Evolutionary conservation across 306 rosid genomes (phyloP).

Genomic region (Cyamopsis tetragonoloba): DNA sequence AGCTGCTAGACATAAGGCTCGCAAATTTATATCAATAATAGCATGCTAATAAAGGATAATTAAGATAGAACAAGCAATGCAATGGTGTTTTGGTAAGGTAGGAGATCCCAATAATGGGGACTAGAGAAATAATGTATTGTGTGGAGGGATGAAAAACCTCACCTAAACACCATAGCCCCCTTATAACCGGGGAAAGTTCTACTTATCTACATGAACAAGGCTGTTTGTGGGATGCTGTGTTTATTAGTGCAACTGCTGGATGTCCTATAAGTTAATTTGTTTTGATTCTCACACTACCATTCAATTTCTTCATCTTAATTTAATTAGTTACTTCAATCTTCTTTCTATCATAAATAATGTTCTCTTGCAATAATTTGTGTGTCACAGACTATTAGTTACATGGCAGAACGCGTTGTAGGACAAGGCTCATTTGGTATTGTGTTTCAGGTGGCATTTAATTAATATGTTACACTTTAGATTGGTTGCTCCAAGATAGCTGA

Average conservation of each 20-base stretch:
- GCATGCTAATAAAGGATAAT: background rate
- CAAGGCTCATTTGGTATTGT: slow-evolving; percentile 74
- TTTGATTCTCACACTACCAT: background rate
- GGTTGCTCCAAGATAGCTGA: background rate
- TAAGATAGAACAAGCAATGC: background rate
- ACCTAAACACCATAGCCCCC: background rate
- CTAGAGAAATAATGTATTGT: background rate
- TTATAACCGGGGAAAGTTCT: background rate
- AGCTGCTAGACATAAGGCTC: background rate
- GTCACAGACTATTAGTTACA: slow-evolving; percentile 62
- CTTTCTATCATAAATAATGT: background rate
- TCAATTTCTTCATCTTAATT: background rate
- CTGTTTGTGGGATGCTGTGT: background rate
- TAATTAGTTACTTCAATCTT: background rate
- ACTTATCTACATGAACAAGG: background rate
- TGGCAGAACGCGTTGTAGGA: slow-evolving; percentile 77
- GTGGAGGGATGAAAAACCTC: background rate
- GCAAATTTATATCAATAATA: background rate
- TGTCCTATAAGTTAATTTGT: background rate
- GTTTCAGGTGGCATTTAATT: slow-evolving; percentile 48
- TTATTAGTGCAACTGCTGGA: background rate
- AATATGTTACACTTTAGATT: background rate
- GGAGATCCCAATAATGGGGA: background rate
- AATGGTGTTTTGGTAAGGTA: background rate
- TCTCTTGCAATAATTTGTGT: background rate